Conservation (phyloP, 2,329 filamentous ascomycete genomes). For the Cercospora janseana region DNA sequence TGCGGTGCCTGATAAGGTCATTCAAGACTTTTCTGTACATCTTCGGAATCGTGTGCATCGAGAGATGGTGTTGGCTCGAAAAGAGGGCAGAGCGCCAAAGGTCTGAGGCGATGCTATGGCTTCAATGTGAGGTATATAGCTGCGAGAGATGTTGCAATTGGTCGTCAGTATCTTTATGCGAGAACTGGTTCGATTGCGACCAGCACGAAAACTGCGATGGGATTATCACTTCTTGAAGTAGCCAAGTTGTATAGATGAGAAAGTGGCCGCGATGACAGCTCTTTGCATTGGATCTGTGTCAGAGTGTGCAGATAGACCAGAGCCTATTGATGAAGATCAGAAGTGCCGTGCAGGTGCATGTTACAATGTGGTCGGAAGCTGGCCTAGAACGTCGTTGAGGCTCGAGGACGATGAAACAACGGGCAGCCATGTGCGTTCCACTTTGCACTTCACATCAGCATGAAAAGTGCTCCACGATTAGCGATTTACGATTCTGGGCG, state of each 20-base stretch:
- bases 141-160: background rate
- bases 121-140: background rate
- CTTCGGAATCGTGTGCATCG: constrained; percentile 75
- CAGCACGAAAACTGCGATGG: background rate
- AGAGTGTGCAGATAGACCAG: background rate
- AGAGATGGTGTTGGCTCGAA: constrained; percentile 12
- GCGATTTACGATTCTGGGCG: constrained; percentile 68
- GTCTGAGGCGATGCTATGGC: background rate
- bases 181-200: background rate
- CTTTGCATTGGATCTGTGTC: background rate
- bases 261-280: background rate
- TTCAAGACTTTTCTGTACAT: constrained; percentile 90
- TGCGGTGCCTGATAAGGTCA: constrained; percentile 77
- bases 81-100: constrained; percentile 1
- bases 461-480: background rate
- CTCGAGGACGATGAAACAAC: too few species aligned
- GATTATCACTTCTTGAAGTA: constrained; percentile 1
- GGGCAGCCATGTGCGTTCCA: too few species aligned
- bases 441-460: too few species aligned
- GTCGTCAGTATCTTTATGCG: background rate
- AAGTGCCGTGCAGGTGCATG: too few species aligned
- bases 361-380: too few species aligned
- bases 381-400: too few species aligned
- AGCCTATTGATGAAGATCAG: too few species aligned
- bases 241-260: constrained; percentile 12